phyloP scores from a whole-genome alignment of 495 filamentous ascomycete genomes.

The Mytilinidion resinicola region DNA sequence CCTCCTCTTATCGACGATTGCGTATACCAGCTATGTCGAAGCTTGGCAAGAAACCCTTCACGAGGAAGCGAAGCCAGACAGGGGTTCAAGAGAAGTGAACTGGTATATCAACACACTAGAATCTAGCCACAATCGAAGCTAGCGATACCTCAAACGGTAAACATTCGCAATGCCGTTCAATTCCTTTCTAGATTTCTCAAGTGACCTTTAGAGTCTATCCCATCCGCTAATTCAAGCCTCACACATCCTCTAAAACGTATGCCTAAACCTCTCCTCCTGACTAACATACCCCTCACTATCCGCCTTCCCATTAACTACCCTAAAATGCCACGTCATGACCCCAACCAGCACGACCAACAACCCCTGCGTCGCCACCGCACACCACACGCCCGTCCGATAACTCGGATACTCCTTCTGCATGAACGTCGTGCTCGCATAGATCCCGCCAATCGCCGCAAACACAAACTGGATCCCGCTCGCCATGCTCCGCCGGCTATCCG shows the following conservation, averaged over 20 bases:
- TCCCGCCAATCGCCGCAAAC: slow-evolving; percentile 21
- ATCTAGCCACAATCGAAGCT: too few relatives aligned
- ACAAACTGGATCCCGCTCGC: slow-evolving; percentile 18
- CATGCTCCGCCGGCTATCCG: slow-evolving; percentile 8
- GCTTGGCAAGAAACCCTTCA: too few relatives aligned
- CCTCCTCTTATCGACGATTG: too few relatives aligned
- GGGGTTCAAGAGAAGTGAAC: too few relatives aligned
- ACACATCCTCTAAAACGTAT: slow-evolving; percentile 4
- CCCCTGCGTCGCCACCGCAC: slow-evolving; percentile 14
- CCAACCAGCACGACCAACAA: slow-evolving; percentile 11
- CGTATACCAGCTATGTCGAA: too few relatives aligned
- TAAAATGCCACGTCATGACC: slow-evolving; percentile 12
- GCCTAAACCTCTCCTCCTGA: slow-evolving; percentile 16
- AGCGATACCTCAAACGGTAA: too few relatives aligned
- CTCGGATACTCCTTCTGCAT: slow-evolving; percentile 20
- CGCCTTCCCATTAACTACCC: slow-evolving; percentile 3
- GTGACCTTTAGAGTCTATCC: too few relatives aligned
- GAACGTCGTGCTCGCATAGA: slow-evolving; percentile 22
- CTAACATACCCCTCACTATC: slow-evolving; percentile 11
- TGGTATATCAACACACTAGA: too few relatives aligned
- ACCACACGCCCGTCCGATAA: slow-evolving; percentile 20
- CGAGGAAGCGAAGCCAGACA: too few relatives aligned
- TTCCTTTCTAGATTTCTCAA: too few relatives aligned
- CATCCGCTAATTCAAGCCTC: too few relatives aligned
- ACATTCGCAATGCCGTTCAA: too few relatives aligned